Conservation (phyloP, 2,329 filamentous ascomycete species). For the Hypoxylon sp. region DNA sequence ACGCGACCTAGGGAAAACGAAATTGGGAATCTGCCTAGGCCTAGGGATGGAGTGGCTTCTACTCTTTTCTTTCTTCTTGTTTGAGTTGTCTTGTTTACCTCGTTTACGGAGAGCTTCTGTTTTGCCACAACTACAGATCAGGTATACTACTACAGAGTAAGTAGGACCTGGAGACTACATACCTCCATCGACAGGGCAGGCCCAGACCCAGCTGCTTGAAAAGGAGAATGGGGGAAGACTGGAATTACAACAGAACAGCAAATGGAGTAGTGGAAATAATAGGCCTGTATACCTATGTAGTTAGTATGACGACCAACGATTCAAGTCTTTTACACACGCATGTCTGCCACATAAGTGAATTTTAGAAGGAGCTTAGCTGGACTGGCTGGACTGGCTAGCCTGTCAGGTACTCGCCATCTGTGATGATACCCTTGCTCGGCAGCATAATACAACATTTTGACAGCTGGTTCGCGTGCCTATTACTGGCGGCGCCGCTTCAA, state of each 20-base stretch:
- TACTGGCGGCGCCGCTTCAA: conserved; percentile 41
- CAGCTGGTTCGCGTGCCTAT: not conserved
- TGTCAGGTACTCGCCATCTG: too few species aligned
- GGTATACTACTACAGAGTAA: too few species aligned
- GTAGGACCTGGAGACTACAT: not conserved
- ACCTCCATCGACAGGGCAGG: not conserved
- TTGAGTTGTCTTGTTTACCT: not conserved
- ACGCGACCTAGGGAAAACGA: conserved; percentile 40
- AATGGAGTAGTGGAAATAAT: not conserved
- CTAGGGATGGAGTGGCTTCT: not conserved
- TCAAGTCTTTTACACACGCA: conserved; percentile 1
- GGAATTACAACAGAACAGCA: conserved; percentile 10
- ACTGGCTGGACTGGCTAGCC: too few species aligned
- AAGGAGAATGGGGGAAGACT: conserved; percentile 3
- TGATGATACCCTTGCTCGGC: too few species aligned
- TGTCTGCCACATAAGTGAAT: too few species aligned
- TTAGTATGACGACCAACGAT: conserved; percentile 11
- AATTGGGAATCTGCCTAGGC: not conserved
- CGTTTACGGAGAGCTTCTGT: too few species aligned
- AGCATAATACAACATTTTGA: not conserved
- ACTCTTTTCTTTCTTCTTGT: not conserved
- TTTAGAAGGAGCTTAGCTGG: too few species aligned
- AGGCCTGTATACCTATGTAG: conserved; percentile 4
- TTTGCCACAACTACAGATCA: not conserved
- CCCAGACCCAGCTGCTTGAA: conserved; percentile 6